Evolutionary conservation across 2,329 filamentous ascomycete species (phyloP).

Genomic region (Verticillium klebahnii): DNA sequence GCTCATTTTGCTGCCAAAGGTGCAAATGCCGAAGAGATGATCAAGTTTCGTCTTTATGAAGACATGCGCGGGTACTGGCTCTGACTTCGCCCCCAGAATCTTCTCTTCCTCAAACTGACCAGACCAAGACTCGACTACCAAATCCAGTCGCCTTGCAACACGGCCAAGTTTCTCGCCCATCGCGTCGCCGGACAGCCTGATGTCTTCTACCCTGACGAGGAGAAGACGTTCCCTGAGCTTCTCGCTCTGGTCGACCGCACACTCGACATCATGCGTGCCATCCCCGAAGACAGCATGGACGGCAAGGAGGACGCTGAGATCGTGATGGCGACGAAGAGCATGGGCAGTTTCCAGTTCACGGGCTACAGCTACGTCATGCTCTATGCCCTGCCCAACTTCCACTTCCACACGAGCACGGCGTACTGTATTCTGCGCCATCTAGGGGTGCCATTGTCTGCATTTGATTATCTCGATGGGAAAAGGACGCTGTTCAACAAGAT

Average conservation of each 20-base stretch:
- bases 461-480: background rate
- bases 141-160: slow-evolving; percentile 15
- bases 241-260: slow-evolving; percentile 13
- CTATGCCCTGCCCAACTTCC: slow-evolving; percentile 48
- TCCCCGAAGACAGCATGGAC: slow-evolving; percentile 14
- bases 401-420: slow-evolving; percentile 52
- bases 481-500: background rate
- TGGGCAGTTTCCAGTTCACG: slow-evolving; percentile 20
- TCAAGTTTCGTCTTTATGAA: slow-evolving; percentile 12
- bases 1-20: slow-evolving; percentile 5
- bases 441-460: slow-evolving; percentile 42
- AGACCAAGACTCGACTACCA: slow-evolving; percentile 13
- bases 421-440: slow-evolving; percentile 52
- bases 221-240: slow-evolving; percentile 9
- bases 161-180: slow-evolving; percentile 13
- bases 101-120: background rate
- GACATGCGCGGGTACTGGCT: slow-evolving; percentile 15
- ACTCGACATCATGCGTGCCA: slow-evolving; percentile 22
- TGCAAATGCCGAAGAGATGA: slow-evolving; percentile 13
- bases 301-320: slow-evolving; percentile 17
- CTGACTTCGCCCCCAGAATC: background rate
- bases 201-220: slow-evolving; percentile 12
- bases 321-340: slow-evolving; percentile 15
- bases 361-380: slow-evolving; percentile 34
- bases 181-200: slow-evolving; percentile 9